Evolutionary conservation across 768 basidiomycete species (phyloP).

Genomic region (Pleurotus sapidus): DNA sequence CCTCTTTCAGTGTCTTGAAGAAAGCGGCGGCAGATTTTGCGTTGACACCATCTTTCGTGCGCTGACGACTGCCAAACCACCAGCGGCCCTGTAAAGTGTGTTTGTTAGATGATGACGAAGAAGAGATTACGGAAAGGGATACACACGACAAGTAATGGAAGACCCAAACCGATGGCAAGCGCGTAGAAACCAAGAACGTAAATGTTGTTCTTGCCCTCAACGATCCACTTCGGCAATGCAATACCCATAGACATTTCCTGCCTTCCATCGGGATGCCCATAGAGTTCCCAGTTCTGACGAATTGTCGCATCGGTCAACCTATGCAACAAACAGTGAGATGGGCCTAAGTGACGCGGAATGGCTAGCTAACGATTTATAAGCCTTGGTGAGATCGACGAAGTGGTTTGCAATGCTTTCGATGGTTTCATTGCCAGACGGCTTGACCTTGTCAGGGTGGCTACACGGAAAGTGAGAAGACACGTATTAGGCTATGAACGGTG

Average conservation of each 20-base stretch:
- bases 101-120: not conserved
- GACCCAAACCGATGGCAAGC: constrained; percentile 78
- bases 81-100: constrained; percentile 62
- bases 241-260: constrained; percentile 94
- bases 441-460: constrained; percentile 98
- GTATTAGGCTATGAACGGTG: not conserved
- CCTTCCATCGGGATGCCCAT: constrained; percentile 96
- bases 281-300: constrained; percentile 84
- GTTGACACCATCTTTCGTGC: constrained; percentile 90
- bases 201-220: constrained; percentile 87
- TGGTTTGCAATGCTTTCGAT: constrained; percentile 80
- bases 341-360: not conserved
- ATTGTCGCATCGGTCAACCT: constrained; percentile 92
- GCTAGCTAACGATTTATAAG: constrained; percentile 82
- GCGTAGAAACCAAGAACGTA: constrained; percentile 91
- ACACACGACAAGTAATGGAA: constrained; percentile 81
- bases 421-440: constrained; percentile 77
- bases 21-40: constrained; percentile 79
- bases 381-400: constrained; percentile 94
- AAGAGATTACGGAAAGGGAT: not conserved
- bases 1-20: constrained; percentile 86
- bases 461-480: not conserved
- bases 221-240: constrained; percentile 90
- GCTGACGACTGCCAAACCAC: constrained; percentile 93
- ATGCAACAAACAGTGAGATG: not conserved